Percentiles rank a stretch among this genome's conserved stretches.
Evolutionary conservation across 345 rosid genomes (phyloP).

Genomic region (Diplotaxis tenuifolia): DNA sequence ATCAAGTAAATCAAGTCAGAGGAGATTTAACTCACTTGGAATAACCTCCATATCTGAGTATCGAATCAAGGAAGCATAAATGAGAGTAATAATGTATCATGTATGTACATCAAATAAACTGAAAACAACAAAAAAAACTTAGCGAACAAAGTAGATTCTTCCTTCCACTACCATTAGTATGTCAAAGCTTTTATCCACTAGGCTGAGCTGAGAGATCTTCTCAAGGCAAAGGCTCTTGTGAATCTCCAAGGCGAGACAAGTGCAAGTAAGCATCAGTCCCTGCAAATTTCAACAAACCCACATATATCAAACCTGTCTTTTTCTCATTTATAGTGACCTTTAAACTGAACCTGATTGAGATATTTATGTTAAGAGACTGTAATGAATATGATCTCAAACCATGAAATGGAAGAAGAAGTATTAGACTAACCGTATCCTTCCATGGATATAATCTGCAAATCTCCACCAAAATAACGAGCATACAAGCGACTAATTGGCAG

Average conservation of each 20-base stretch:
- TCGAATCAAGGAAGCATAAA: slow-evolving; percentile 23
- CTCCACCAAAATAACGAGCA: slow-evolving; percentile 96
- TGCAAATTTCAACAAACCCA: slow-evolving; percentile 30
- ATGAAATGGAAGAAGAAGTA: not conserved
- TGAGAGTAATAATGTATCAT: slow-evolving; percentile 15
- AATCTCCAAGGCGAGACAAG: slow-evolving; percentile 59
- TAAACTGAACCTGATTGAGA: not conserved
- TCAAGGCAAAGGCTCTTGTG: slow-evolving; percentile 71
- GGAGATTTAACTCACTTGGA: slow-evolving; percentile 26
- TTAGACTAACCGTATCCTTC: slow-evolving; percentile 94
- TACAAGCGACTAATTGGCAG: slow-evolving; percentile 93
- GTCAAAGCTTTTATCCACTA: slow-evolving; percentile 24
- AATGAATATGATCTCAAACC: slow-evolving; percentile 67
- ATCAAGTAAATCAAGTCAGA: slow-evolving; percentile 20
- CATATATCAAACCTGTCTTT: not conserved
- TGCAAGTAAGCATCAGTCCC: slow-evolving; percentile 83
- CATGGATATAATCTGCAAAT: slow-evolving; percentile 91
- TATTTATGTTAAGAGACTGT: slow-evolving; percentile 35
- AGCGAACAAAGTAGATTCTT: slow-evolving; percentile 11
- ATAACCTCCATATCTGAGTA: slow-evolving; percentile 29
- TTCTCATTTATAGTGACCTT: too few species aligned
- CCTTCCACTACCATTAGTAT: slow-evolving; percentile 25
- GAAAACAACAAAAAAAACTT: not conserved
- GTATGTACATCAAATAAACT: slow-evolving; percentile 27
- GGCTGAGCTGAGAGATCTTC: not conserved